phyloP scores from a whole-genome alignment of 139 green algal genomes.

The Deuterostichococcus epilithicus region DNA sequence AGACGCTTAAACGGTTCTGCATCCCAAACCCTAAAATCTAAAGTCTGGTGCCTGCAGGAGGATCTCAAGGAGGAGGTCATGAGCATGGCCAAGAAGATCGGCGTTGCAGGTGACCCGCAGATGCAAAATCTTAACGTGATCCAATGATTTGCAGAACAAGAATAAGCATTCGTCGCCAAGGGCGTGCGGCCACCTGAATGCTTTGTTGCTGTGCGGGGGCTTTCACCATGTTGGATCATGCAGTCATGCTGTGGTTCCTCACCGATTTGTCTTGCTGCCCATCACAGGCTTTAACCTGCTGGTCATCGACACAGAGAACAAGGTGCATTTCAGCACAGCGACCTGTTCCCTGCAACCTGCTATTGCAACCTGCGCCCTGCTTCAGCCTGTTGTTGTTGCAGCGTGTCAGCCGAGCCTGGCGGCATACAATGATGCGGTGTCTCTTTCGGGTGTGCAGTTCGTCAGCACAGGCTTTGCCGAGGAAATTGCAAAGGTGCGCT shows the following conservation, averaged over 20 bases:
- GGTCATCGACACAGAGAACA: slow-evolving; percentile 98
- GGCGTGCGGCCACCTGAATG: neutral
- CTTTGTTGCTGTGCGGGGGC: neutral
- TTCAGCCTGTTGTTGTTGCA: neutral
- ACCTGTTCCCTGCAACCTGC: too few relatives aligned
- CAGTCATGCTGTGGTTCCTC: neutral
- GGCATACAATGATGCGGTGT: neutral
- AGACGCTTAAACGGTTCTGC: too few relatives aligned
- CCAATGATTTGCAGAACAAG: too few relatives aligned
- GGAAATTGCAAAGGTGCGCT: slow-evolving; percentile 87
- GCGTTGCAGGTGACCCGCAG: neutral
- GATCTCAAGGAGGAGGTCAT: slow-evolving; percentile 71
- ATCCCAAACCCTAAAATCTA: too few relatives aligned
- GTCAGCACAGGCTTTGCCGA: slow-evolving; percentile 98
- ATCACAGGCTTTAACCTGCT: slow-evolving; percentile 80
- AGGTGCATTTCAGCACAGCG: neutral
- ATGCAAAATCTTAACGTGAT: too few relatives aligned
- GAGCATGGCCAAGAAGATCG: slow-evolving; percentile 89
- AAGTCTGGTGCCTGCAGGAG: slow-evolving; percentile 26
- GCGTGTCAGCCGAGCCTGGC: neutral
- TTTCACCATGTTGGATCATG: neutral
- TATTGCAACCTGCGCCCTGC: too few relatives aligned
- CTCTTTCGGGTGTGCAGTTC: slow-evolving; percentile 61
- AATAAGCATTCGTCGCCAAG: neutral
- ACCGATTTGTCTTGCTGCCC: neutral